Evolutionary conservation across 257 asterid genomes (phyloP).

Genomic region (Haberlea rhodopensis): DNA sequence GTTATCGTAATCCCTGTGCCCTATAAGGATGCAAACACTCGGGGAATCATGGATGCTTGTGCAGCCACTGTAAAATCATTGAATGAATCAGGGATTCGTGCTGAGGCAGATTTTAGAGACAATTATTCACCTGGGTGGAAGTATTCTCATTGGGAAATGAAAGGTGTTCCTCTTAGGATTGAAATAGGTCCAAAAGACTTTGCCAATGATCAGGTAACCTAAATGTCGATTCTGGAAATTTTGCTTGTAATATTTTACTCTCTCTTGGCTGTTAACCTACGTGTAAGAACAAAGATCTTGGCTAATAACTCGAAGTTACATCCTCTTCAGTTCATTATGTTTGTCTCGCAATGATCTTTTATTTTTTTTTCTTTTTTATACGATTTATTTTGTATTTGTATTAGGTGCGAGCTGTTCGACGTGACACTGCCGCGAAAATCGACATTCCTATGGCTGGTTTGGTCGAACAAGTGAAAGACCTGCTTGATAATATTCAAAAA

Average conservation of each 20-base stretch:
- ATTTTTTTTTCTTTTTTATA: neutral
- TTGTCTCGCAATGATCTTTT: neutral
- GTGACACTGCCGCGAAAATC: constrained; percentile 66
- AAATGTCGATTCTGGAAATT: constrained; percentile 1
- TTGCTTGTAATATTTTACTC: neutral
- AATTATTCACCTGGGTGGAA: constrained; percentile 99
- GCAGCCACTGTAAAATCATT: constrained; percentile 59
- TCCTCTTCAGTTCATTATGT: neutral
- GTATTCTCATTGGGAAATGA: constrained; percentile 98
- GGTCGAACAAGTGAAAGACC: neutral
- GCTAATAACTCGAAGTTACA: neutral
- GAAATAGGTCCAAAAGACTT: constrained; percentile 98
- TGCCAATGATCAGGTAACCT: constrained; percentile 74
- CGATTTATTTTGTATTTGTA: neutral
- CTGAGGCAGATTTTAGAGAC: constrained; percentile 84
- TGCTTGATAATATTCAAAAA: neutral
- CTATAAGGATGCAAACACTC: constrained; percentile 83
- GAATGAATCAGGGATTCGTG: constrained; percentile 75
- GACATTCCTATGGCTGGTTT: constrained; percentile 72
- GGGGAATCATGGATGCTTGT: constrained; percentile 86
- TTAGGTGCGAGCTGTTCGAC: constrained; percentile 88
- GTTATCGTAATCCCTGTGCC: constrained; percentile 89
- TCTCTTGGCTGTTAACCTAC: neutral
- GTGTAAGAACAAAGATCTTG: neutral
- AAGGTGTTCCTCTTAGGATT: constrained; percentile 95